A percentile compares a stretch with the other conserved stretches of the same genome.
phyloP scores from a whole-genome alignment of 805 yeast species.

The Monosporozyma yasuniensis region DNA sequence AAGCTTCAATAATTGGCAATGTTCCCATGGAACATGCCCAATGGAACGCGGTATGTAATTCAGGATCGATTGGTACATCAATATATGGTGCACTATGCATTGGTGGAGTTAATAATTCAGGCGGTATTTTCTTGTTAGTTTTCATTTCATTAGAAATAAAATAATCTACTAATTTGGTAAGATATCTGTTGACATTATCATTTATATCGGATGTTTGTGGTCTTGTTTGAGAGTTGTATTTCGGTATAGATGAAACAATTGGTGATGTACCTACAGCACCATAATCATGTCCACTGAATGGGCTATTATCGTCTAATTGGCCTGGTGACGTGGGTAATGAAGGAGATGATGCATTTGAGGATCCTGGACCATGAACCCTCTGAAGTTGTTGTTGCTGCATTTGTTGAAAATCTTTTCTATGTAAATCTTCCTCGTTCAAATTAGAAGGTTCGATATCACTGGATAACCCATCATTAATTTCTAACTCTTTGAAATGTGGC shows the following conservation, averaged over 20 bases:
- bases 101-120: conserved; percentile 26
- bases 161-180: conserved; percentile 27
- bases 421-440: background rate
- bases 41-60: conserved; percentile 89
- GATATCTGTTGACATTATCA: conserved; percentile 26
- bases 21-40: conserved; percentile 98
- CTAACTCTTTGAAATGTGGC: conserved; percentile 25
- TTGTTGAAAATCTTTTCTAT: conserved; percentile 1
- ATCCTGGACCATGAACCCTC: background rate
- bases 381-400: conserved; percentile 3
- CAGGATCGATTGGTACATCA: conserved; percentile 80
- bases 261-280: conserved; percentile 28
- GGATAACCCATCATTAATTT: conserved; percentile 31
- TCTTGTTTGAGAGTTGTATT: conserved; percentile 15
- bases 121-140: conserved; percentile 19
- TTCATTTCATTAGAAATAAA: conserved; percentile 28
- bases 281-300: conserved; percentile 24
- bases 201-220: conserved; percentile 26
- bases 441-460: conserved; percentile 28
- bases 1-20: conserved; percentile 61
- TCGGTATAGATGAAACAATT: conserved; percentile 24
- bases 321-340: conserved; percentile 29
- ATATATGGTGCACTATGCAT: conserved; percentile 33
- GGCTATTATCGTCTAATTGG: conserved; percentile 23
- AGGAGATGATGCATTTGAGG: conserved; percentile 18